These are phyloP conservation scores for Fragilariopsis cylindrus DNA, from an alignment of 108 stramenopile genomes.

Conservation along the genomic window DNA sequence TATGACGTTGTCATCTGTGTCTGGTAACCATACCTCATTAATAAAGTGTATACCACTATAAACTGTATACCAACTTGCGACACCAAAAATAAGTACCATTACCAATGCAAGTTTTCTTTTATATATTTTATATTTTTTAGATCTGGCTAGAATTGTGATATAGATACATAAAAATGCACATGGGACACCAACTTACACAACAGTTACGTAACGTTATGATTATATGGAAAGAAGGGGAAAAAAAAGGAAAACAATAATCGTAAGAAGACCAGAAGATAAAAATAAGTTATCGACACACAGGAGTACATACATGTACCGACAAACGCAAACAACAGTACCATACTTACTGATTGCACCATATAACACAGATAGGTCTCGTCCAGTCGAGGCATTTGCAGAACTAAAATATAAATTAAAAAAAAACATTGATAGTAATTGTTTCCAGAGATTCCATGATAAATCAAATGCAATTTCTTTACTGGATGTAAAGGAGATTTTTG, in stretches of 20 bases:
- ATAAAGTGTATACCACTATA: background rate
- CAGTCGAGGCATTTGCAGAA: background rate
- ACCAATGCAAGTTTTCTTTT: background rate
- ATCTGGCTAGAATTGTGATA: background rate
- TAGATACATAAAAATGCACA: background rate
- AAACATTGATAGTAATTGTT: background rate
- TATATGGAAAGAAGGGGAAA: background rate
- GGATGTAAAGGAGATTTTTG: background rate
- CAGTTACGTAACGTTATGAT: background rate
- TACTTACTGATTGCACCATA: background rate
- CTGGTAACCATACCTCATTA: background rate
- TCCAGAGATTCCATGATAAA: background rate
- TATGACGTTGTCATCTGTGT: background rate
- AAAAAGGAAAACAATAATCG: too few species aligned
- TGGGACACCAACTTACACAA: background rate
- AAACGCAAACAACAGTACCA: background rate
- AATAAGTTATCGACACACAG: too few species aligned
- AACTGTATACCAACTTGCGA: background rate
- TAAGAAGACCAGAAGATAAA: too few species aligned
- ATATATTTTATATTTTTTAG: background rate
- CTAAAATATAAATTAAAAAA: background rate
- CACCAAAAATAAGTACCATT: background rate
- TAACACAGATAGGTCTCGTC: background rate
- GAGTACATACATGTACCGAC: too few species aligned
- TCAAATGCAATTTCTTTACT: background rate